Percentiles rank a stretch among this genome's conserved stretches.
Evolutionary conservation across 1,284 basidiomycete genomes (phyloP).

Genomic region (Neonothopanus nambi): DNA sequence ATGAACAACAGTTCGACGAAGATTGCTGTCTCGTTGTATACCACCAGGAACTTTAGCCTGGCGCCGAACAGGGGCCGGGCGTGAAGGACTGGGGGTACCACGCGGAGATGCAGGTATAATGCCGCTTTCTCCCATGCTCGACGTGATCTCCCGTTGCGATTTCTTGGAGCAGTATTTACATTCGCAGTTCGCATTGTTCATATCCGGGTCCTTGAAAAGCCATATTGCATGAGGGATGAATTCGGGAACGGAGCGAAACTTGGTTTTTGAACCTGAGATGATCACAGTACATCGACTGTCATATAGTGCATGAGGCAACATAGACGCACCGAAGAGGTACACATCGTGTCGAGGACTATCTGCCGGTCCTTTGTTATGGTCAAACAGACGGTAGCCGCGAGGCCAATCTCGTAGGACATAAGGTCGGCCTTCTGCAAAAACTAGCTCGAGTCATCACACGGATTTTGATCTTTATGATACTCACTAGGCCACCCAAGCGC

Average conservation of each 20-base stretch:
- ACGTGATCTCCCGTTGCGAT: conserved; percentile 67
- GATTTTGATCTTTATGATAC: conserved; percentile 18
- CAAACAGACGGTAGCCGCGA: conserved; percentile 65
- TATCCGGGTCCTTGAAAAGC: conserved; percentile 64
- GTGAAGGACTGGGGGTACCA: conserved; percentile 1
- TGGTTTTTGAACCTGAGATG: conserved; percentile 42
- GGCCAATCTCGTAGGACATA: conserved; percentile 71
- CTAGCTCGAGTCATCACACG: not conserved
- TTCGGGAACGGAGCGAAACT: conserved; percentile 78
- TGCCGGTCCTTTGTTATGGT: conserved; percentile 68
- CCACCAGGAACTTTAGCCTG: conserved; percentile 11
- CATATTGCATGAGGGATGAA: conserved; percentile 81
- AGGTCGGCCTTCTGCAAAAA: conserved; percentile 43
- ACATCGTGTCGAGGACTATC: conserved; percentile 65
- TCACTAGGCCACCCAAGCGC: conserved; percentile 51
- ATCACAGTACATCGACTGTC: conserved; percentile 4
- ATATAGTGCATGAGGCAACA: not conserved
- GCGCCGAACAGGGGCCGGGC: not conserved
- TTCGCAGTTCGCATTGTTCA: conserved; percentile 53
- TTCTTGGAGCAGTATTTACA: conserved; percentile 81
- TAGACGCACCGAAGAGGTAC: conserved; percentile 69
- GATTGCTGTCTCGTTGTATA: conserved; percentile 5
- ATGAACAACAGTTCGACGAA: conserved; percentile 40
- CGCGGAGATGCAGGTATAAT: conserved; percentile 23
- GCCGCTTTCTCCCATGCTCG: conserved; percentile 50